Evolutionary conservation across 495 filamentous ascomycete genomes (phyloP), one percentile per base, ranked within the genome.

Genomic region (Daldinia loculata): DNA sequence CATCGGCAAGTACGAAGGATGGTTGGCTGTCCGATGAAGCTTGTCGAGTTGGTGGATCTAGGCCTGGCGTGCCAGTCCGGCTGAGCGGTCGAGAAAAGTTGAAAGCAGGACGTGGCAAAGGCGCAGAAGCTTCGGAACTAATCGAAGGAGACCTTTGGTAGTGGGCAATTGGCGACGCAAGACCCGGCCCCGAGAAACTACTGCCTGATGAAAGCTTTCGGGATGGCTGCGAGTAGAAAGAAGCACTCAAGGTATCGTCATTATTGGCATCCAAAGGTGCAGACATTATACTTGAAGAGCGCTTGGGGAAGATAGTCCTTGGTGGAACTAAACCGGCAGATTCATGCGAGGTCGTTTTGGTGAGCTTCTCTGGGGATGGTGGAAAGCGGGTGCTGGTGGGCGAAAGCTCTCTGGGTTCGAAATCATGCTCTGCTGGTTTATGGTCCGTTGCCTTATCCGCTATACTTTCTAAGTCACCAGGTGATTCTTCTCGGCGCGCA

Each of bases 81-180:
- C 95, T 97, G 30, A 95, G 70, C 2, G 95, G 95, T 6, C 95
- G 84, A 3, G 95, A 98, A 78, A 98, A 98, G 78, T 98, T 99
- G 76, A 94, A 95, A 1, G 91, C 85, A 2, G 92, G 91, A 32
- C 91, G 88, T 1, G 90, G 87, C 32, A 92, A 82, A 19, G 72
- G 80, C 57, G 78, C 77, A 48, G 86, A 88, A 34, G 86, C 86
- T 57, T 97, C 93, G 2, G 94, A 98, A 70, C 88, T 90, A 45
- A 94, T 81, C 0, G 93, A 97, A 5, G 93, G 93, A 11, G 94
- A 96, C 51, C 93, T 88, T 61, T 82, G 80, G 80, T 87, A 78
- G 83, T 85, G 51, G 75, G 79, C 69, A 81, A 85, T 66, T 0
- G 90, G 88, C 55, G 90, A 91, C 69, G 89, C 86, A 22, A 76